phyloP scores from a whole-genome alignment of 2,329 filamentous ascomycete genomes.

The Xylariaceae sp. region DNA sequence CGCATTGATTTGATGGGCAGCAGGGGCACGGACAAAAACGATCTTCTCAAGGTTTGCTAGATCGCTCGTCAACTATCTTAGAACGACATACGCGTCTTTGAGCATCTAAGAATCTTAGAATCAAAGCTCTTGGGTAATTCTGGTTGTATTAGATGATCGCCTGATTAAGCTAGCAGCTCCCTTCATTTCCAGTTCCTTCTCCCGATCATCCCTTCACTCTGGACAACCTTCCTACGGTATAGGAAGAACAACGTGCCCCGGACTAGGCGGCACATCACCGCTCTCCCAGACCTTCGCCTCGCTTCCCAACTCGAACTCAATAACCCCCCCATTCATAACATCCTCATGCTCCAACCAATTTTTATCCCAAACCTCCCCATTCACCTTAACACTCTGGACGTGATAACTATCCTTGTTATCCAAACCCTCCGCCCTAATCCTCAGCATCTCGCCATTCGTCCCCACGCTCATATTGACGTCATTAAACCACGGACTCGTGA shows the following conservation, averaged over 20 bases:
- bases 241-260: constrained; percentile 17
- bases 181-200: no score
- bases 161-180: no score
- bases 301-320: constrained; percentile 45
- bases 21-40: no score
- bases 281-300: constrained; percentile 43
- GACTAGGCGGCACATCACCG: constrained; percentile 46
- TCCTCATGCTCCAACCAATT: constrained; percentile 55
- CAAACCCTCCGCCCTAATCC: constrained; percentile 43
- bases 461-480: constrained; percentile 46
- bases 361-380: constrained; percentile 46
- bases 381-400: constrained; percentile 50
- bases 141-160: no score
- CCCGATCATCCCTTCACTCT: no score
- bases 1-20: no score
- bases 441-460: constrained; percentile 35
- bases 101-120: no score
- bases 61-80: no score
- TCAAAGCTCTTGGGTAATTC: no score
- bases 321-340: constrained; percentile 33
- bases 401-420: constrained; percentile 40
- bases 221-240: background rate
- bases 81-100: no score
- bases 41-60: no score
- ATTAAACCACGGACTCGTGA: constrained; percentile 47